Evolutionary conservation across 495 filamentous ascomycete species (phyloP), one percentile per base, ranked within the genome.

Genomic region (Neurospora pannonica): DNA sequence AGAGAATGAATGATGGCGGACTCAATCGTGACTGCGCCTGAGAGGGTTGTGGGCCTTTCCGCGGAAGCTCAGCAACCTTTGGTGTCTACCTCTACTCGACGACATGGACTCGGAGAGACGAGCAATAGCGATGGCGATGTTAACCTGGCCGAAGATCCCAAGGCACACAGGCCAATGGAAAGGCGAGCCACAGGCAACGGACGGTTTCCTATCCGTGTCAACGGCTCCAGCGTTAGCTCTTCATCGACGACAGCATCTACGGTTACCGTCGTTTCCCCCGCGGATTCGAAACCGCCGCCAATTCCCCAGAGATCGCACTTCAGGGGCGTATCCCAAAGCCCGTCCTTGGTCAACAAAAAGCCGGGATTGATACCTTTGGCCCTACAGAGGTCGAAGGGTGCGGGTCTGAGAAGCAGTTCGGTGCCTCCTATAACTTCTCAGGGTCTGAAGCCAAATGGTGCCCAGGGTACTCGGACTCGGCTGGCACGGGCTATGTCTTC

Each of bases 401-500:
- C 95, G 77, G 88, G 93, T 34, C 88, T 92, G 72, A 89, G 94
- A 37, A 97, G 93, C 76, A 94, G 95, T 74, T 94, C 92, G 75
- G 94, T 96, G 79, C 92, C 90, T 36, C 84, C 87, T 88, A 60
- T 86, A 87, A 24, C 91, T 92, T 72, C 82, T 92, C 34, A 87
- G 87, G 34, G 90, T 19, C 1, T 34, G 28, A 67, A 67, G 54
- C 54, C 54, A 67, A 67, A 67, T 4, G 54, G 54, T 6, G 28
- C 54, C 24, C 54, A 34, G 28, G 54, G 4, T 6, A 67, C 54
- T 28, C 28, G 15, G 54, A 67, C 54, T 19, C 54, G 31, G 54
- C 1, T 67, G 15, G 54, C 13, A 19, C 54, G 54, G 3, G 54
- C 54, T 34, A 67, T 67, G 54, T 67, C 54, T 34, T 67, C 28